phyloP scores from a whole-genome alignment of 495 filamentous ascomycete species.

The Penicillium herquei region DNA sequence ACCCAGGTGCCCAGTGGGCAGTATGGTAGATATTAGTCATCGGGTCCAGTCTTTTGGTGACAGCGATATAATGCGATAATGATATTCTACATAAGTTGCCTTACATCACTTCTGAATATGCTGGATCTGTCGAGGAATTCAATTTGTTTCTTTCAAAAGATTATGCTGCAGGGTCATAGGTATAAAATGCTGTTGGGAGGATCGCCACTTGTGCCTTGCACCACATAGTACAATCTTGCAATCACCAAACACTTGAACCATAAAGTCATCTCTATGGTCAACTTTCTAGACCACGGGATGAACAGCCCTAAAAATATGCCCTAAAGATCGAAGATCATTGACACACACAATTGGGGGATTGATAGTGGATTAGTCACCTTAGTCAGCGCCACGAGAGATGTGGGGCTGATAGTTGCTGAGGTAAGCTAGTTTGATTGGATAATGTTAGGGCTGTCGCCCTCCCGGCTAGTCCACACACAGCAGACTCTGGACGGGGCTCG shows the following conservation, averaged over 20 bases:
- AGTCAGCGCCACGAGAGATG: slow-evolving; percentile 7
- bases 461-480: slow-evolving; percentile 37
- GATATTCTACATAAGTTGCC: not conserved
- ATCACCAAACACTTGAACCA: not conserved
- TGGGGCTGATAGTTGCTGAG: not conserved
- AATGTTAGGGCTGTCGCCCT: slow-evolving; percentile 46
- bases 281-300: slow-evolving; percentile 20
- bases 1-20: not conserved
- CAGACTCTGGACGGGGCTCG: slow-evolving; percentile 29
- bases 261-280: not conserved
- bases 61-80: not conserved
- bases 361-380: not conserved
- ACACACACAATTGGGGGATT: slow-evolving; percentile 16
- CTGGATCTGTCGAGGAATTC: too few species aligned
- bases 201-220: not conserved
- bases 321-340: slow-evolving; percentile 10
- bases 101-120: too few species aligned
- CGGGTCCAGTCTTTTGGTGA: slow-evolving; percentile 18
- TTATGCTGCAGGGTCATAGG: too few species aligned
- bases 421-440: slow-evolving; percentile 15
- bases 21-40: slow-evolving; percentile 37
- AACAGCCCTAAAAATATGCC: slow-evolving; percentile 26
- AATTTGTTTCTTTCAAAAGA: too few species aligned
- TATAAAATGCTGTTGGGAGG: too few species aligned
- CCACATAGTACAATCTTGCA: not conserved